These are phyloP conservation scores for Kalanchoe fedtschenkoi DNA, from an alignment of 164 flowering plant genomes.

Conservation along the genomic window DNA sequence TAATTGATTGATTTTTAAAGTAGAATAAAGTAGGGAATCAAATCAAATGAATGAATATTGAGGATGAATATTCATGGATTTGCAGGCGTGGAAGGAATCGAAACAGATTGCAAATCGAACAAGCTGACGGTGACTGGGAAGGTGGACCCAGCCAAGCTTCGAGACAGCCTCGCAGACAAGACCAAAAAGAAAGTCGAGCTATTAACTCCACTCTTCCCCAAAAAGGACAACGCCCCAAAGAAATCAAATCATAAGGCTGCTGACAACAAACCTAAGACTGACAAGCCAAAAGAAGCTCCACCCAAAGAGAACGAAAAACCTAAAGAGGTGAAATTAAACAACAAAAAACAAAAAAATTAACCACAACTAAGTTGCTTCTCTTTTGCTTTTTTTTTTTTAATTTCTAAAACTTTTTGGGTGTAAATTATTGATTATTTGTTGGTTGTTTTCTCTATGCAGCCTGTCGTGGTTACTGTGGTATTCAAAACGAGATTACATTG, in stretches of 20 bases:
- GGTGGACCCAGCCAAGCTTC: neutral
- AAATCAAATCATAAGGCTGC: neutral
- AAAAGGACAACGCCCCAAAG: neutral
- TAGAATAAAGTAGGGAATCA: neutral
- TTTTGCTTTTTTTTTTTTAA: neutral
- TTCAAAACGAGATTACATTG: constrained; percentile 1
- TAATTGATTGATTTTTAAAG: too few relatives aligned
- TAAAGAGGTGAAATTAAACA: neutral
- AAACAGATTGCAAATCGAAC: neutral
- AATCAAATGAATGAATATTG: too few relatives aligned
- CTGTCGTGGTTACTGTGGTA: neutral
- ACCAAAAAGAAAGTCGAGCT: neutral
- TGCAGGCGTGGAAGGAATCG: constrained; percentile 1
- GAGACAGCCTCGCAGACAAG: neutral
- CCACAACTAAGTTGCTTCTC: neutral
- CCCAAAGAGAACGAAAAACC: neutral
- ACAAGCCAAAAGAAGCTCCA: neutral
- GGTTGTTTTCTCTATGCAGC: neutral
- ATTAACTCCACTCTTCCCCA: neutral
- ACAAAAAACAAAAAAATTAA: neutral
- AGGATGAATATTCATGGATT: neutral
- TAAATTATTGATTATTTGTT: neutral
- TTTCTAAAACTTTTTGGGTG: neutral
- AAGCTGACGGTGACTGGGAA: constrained; percentile 1
- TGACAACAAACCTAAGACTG: too few relatives aligned